Conservation (phyloP, 176 grass and related monocot genomes). For the Pontederia crassipes region DNA sequence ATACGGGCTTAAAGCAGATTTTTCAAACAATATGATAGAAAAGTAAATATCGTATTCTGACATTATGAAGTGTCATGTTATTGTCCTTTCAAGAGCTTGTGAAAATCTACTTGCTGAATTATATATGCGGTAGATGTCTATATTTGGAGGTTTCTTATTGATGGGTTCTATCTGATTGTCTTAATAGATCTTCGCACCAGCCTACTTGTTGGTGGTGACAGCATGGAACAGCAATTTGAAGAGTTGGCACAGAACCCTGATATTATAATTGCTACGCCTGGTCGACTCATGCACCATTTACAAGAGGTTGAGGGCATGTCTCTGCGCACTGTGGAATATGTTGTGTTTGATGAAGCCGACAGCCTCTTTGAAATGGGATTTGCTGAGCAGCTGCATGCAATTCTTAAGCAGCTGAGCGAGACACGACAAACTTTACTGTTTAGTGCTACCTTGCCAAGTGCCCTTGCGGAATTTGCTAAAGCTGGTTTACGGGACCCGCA, state of each 20-base stretch:
- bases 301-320: constrained; percentile 76
- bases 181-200: constrained; percentile 58
- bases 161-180: not conserved
- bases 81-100: no score
- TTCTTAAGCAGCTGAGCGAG: constrained; percentile 60
- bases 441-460: constrained; percentile 76
- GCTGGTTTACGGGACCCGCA: constrained; percentile 74
- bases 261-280: constrained; percentile 98
- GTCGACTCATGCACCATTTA: constrained; percentile 83
- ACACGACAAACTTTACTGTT: constrained; percentile 82
- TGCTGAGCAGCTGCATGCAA: constrained; percentile 45
- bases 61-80: no score
- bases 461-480: constrained; percentile 84
- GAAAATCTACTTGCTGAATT: no score
- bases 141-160: not conserved
- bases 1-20: no score
- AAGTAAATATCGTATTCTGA: no score
- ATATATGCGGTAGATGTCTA: no score
- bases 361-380: constrained; percentile 83
- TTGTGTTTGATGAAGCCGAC: constrained; percentile 96
- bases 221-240: constrained; percentile 96
- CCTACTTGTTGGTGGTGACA: constrained; percentile 89
- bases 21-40: no score
- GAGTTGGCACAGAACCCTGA: constrained; percentile 75
- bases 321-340: constrained; percentile 79